Conservation (phyloP, 495 filamentous ascomycete genomes). For the Aspergillus ostianus region DNA sequence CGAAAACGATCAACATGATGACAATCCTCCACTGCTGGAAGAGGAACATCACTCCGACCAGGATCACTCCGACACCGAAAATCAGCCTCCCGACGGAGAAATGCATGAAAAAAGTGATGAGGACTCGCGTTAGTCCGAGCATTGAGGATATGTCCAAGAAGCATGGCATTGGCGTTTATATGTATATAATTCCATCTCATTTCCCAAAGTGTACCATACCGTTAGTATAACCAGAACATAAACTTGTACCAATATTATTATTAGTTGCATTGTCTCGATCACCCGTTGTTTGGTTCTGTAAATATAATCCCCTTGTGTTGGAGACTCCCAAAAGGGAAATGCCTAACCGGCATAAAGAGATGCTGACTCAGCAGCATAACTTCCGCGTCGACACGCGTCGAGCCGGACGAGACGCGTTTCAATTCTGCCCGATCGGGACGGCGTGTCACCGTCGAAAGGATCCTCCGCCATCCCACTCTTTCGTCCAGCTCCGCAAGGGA, state of each 20-base stretch:
- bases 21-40: neutral
- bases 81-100: neutral
- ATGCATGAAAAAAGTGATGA: neutral
- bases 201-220: neutral
- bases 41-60: neutral
- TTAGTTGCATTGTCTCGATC: neutral
- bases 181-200: neutral
- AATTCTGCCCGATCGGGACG: constrained; percentile 41
- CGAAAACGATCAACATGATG: neutral
- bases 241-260: neutral
- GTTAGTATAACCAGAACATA: neutral
- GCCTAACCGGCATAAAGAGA: neutral
- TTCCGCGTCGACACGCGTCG: neutral
- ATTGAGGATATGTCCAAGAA: neutral
- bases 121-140: neutral
- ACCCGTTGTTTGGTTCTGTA: too few species aligned
- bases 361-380: neutral
- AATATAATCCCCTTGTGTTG: too few species aligned
- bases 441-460: constrained; percentile 25
- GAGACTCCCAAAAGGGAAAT: neutral
- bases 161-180: neutral
- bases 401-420: constrained; percentile 27
- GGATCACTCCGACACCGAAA: neutral
- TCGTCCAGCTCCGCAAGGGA: constrained; percentile 8
- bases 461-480: constrained; percentile 26